phyloP scores from a whole-genome alignment of 495 filamentous ascomycete species.

The Neurospora sublineolata region DNA sequence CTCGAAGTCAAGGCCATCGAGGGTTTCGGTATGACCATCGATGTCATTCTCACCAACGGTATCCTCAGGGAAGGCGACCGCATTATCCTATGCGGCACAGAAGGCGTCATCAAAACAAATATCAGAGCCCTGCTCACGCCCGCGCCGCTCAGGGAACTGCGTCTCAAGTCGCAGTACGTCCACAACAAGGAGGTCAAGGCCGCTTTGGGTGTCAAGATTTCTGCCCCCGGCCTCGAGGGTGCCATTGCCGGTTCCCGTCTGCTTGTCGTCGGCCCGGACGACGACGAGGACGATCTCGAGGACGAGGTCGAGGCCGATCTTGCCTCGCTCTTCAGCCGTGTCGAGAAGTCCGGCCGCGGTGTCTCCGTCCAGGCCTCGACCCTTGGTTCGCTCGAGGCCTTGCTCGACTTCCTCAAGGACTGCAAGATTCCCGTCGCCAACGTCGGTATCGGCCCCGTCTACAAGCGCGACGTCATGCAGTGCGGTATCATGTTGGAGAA shows the following conservation, averaged over 20 bases:
- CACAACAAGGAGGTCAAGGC: conserved; percentile 99
- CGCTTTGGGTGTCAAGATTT: conserved; percentile 96
- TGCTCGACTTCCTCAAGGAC: conserved; percentile 87
- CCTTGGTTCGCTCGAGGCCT: conserved; percentile 88
- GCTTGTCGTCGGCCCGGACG: conserved; percentile 84
- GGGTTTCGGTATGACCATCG: conserved; percentile 96
- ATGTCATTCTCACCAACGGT: conserved; percentile 95
- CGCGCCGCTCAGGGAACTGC: conserved; percentile 84
- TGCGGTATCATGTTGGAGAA: conserved; percentile 96
- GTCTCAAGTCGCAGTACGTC: conserved; percentile 86
- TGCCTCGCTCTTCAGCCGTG: conserved; percentile 76
- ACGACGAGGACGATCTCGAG: conserved; percentile 92
- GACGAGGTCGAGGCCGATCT: conserved; percentile 96
- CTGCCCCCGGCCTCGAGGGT: conserved; percentile 87
- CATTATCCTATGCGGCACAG: conserved; percentile 87
- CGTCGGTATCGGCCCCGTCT: conserved; percentile 95
- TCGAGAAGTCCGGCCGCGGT: conserved; percentile 83
- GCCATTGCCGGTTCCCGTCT: conserved; percentile 95
- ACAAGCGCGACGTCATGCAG: conserved; percentile 97
- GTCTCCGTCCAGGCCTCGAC: conserved; percentile 97
- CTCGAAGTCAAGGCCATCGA: conserved; percentile 99
- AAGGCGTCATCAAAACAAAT: conserved; percentile 87
- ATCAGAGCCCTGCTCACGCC: conserved; percentile 95
- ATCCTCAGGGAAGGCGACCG: conserved; percentile 89
- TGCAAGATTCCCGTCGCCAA: conserved; percentile 96